Evolutionary conservation across 331 rosid genomes (phyloP), one percentile per base, ranked within the genome.

Genomic region (Spiraea crenata): DNA sequence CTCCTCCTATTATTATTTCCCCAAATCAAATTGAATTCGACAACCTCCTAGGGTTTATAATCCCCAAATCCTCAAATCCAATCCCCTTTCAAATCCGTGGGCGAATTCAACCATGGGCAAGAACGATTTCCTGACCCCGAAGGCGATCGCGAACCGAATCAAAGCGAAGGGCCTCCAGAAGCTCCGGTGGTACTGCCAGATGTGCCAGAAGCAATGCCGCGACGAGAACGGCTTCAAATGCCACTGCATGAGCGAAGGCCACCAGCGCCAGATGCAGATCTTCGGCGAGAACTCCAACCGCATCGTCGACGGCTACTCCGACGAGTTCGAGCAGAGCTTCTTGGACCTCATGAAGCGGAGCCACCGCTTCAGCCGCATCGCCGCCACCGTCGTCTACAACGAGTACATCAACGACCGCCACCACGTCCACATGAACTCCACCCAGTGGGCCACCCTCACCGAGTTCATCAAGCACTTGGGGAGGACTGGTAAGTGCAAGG

Each of bases 151-250:
- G 9, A 93, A 93, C 60, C 77, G 92, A 46, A 93, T 93, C 78
- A 93, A 90, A 75, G 97, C 96, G 20, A 93, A 90, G 50, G 98
- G 98, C 16, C 85, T 93, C 39, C 96, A 90, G 91, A 90, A 90
- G 85, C 96, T 93, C 20, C 78, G 98, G 5, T 93, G 96, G 97
- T 93, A 90, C 79, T 93, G 97, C 81, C 98, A 90, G 84, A 93
- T 93, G 96, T 93, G 97, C 68, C 97, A 93, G 78, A 93, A 90
- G 88, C 97, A 93, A 73, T 90, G 93, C 72, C 83, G 97, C n/a
- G 96, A 93, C 56, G 98, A 90, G 77, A 93, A 93, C 75, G 96
- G 98, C 47, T 93, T 90, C 72, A 90, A 93, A 79, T 93, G 98
- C 70, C 97, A 93, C 67, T 93, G 93, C 64, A 86, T 93, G 92